Conservation (phyloP, 192 early-diverging fungal genomes). For the Geosiphon pyriformis region DNA sequence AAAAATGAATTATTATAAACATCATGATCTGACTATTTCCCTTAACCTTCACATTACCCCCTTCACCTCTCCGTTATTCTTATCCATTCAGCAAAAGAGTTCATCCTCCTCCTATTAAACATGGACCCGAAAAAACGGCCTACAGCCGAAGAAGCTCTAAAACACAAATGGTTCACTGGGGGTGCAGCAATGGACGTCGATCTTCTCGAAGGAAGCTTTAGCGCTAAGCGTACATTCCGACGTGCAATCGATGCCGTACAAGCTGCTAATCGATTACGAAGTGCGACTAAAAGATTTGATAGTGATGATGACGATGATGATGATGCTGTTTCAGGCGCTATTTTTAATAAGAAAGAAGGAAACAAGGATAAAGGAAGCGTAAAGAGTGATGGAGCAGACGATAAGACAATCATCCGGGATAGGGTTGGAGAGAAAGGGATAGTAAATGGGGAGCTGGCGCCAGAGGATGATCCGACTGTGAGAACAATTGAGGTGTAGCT, state of each 20-base stretch:
- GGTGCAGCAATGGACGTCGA: slow-evolving; percentile 61
- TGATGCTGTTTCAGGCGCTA: too few relatives aligned
- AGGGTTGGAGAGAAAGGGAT: not conserved
- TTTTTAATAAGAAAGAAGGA: too few relatives aligned
- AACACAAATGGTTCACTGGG: slow-evolving; percentile 79
- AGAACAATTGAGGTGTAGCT: not conserved
- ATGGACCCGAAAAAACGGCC: slow-evolving; percentile 68
- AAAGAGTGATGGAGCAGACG: too few relatives aligned
- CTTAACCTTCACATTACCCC: not conserved
- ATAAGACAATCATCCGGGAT: too few relatives aligned
- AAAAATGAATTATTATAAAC: too few relatives aligned
- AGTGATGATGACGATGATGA: not conserved
- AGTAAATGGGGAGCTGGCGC: not conserved
- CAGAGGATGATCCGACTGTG: not conserved
- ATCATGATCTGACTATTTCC: not conserved
- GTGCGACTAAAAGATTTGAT: not conserved
- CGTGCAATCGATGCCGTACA: slow-evolving; percentile 50
- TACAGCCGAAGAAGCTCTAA: slow-evolving; percentile 75
- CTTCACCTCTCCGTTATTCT: not conserved
- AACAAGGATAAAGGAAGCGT: too few relatives aligned
- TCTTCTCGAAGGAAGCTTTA: slow-evolving; percentile 76
- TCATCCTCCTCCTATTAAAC: slow-evolving; percentile 60
- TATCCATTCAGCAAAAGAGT: slow-evolving; percentile 61
- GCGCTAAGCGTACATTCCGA: slow-evolving; percentile 59
- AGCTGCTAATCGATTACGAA: slow-evolving; percentile 16